These are phyloP conservation scores for Pythium scleroteichum DNA, from an alignment of 352 stramenopile genomes.

Conservation along the genomic window DNA sequence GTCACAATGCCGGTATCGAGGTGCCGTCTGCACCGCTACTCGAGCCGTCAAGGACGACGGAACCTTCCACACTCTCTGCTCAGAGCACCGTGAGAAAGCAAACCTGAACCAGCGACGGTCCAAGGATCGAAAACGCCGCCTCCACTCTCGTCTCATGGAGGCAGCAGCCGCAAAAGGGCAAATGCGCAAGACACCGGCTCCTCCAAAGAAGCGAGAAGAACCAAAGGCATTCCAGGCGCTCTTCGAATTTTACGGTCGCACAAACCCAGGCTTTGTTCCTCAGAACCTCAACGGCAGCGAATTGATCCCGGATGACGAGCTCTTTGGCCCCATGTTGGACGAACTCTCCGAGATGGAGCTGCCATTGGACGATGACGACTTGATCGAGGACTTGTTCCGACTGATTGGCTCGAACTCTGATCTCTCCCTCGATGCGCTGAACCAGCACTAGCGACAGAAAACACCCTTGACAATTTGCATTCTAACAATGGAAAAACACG, in stretches of 20 bases:
- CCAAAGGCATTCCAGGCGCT: neutral
- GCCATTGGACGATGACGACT: neutral
- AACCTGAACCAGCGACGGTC: slow-evolving; percentile 53
- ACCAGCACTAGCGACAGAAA: too few relatives aligned
- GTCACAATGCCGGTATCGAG: slow-evolving; percentile 52
- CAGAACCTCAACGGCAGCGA: neutral
- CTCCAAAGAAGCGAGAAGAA: neutral
- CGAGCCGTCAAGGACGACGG: slow-evolving; percentile 58
- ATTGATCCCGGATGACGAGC: neutral
- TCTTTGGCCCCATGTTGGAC: neutral
- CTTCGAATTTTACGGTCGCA: neutral
- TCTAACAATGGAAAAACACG: too few relatives aligned
- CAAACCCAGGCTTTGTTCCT: neutral
- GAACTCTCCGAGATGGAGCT: neutral
- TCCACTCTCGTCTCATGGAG: slow-evolving; percentile 4
- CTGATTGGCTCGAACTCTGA: neutral
- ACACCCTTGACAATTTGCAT: too few relatives aligned
- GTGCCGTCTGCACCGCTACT: slow-evolving; percentile 43
- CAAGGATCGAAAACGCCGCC: slow-evolving; percentile 36
- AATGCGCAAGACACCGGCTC: neutral
- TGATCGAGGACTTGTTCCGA: neutral
- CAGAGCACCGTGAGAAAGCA: slow-evolving; percentile 55
- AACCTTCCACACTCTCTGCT: slow-evolving; percentile 58
- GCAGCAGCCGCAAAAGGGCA: neutral
- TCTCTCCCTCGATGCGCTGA: too few relatives aligned